Evolutionary conservation across 2,329 filamentous ascomycete genomes (phyloP).

Genomic region (Talaromyces verruculosus): DNA sequence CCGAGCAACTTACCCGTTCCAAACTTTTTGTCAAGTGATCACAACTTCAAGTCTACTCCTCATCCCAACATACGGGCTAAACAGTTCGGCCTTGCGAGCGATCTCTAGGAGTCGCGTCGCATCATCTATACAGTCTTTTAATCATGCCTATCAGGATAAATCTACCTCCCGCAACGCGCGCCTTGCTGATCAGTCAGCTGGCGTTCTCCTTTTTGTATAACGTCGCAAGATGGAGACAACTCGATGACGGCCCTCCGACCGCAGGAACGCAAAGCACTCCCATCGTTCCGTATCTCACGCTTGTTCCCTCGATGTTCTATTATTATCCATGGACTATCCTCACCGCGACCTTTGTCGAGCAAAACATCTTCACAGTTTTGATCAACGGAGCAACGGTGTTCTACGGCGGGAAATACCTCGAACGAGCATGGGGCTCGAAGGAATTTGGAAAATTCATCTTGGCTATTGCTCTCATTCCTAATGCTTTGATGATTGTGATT

Average conservation of each 20-base stretch:
- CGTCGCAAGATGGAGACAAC: constrained; percentile 62
- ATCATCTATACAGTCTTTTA: constrained; percentile 25
- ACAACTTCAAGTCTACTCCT: not conserved
- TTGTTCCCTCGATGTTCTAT: constrained; percentile 79
- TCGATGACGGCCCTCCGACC: constrained; percentile 59
- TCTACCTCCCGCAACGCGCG: constrained; percentile 86
- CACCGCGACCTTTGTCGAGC: constrained; percentile 83
- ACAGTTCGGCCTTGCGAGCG: constrained; percentile 13
- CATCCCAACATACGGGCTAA: constrained; percentile 14
- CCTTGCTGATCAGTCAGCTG: constrained; percentile 71
- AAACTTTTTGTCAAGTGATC: constrained; percentile 8
- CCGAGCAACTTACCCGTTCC: not conserved
- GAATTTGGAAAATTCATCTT: constrained; percentile 90
- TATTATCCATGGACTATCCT: constrained; percentile 92
- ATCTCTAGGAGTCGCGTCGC: constrained; percentile 18
- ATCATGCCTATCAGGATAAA: constrained; percentile 82
- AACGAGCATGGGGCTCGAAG: constrained; percentile 88
- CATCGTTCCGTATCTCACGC: constrained; percentile 80
- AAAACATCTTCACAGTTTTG: constrained; percentile 82
- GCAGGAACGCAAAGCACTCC: constrained; percentile 46
- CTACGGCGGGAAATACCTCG: constrained; percentile 90
- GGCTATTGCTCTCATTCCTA: constrained; percentile 75
- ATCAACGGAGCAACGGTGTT: constrained; percentile 78
- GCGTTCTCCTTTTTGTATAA: constrained; percentile 76
- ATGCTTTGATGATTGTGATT: constrained; percentile 69